phyloP scores from a whole-genome alignment of 352 stramenopile species.

The Peronospora destructor region DNA sequence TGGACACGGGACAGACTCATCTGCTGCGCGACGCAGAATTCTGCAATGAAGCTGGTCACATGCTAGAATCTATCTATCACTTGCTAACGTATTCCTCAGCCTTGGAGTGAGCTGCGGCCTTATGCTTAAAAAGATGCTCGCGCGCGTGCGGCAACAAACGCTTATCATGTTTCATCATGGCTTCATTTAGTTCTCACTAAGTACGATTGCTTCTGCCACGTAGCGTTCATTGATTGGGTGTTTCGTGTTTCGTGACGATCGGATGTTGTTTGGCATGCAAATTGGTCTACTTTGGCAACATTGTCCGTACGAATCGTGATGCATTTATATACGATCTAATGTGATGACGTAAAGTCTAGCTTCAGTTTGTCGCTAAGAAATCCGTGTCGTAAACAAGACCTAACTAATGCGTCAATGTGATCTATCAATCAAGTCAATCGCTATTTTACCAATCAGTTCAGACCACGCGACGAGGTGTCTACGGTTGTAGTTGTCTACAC shows the following conservation, averaged over 20 bases:
- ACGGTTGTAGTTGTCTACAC: slow-evolving; percentile 16
- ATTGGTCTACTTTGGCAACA: too few species aligned
- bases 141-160: slow-evolving; percentile 36
- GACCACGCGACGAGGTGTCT: too few species aligned
- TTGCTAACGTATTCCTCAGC: slow-evolving; percentile 4
- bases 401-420: too few species aligned
- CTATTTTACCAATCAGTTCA: too few species aligned
- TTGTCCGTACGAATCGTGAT: too few species aligned
- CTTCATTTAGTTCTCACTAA: slow-evolving; percentile 14
- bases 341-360: too few species aligned
- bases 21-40: slow-evolving; percentile 4
- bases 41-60: slow-evolving; percentile 10
- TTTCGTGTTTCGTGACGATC: slow-evolving; percentile 7
- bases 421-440: too few species aligned
- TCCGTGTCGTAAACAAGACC: too few species aligned
- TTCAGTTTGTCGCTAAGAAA: too few species aligned
- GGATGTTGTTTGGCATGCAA: too few species aligned
- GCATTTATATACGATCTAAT: too few species aligned
- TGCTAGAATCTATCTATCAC: slow-evolving; percentile 5
- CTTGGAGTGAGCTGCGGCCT: slow-evolving; percentile 7
- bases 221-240: slow-evolving; percentile 25
- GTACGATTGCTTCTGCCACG: slow-evolving; percentile 29
- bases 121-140: too few species aligned
- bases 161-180: slow-evolving; percentile 26
- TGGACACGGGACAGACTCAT: not conserved